Evolutionary conservation across 108 stramenopile species (phyloP), one percentile per base, ranked within the genome.

Genomic region (Parietichytrium sp.): DNA sequence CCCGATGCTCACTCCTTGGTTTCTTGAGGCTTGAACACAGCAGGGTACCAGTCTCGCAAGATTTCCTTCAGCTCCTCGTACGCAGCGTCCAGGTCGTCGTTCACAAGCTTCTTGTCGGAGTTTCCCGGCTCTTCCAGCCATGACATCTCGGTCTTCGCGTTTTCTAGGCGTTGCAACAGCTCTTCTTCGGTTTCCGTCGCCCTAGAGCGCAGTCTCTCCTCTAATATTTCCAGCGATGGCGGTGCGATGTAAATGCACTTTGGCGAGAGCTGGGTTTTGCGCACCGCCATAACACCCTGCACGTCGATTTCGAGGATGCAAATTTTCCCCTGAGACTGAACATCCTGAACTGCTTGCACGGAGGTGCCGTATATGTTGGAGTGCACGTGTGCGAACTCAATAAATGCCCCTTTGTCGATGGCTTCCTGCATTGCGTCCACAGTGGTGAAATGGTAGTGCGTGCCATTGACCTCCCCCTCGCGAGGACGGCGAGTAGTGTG

Each of bases 341-440:
- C 96, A 42, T 84, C 81, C 81, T 93, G 84, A 15, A 98, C 94
- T 3, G 95, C 90, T 16, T 29, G 78, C 2, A 48, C 45, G 29
- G 87, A 88, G n/a, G 98, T 98, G 16, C 98, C 98, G 86, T 98
- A 98, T 10, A 90, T 83, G 86, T 97, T 97, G 30, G 94, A 95
- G 87, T 98, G 98, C 12, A 98, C 98, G 61, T 96, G 61, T 2
- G 98, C 98, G 79, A 89, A 81, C 88, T 98, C 96, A 23, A 98
- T 52, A 81, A 96, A 97, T 47, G 87, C 84, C 54, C 87, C 91
- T 6, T 50, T 51, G 0, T 82, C 84, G 10, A 94, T 88, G 55
- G 90, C 93, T 36, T 90, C 85, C 85, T 92, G 91, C 55, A 98
- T 94, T 1, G 52, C 80, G 27, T 93, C 93, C n/a, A 89, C 89